Percentiles rank a stretch among this genome's conserved stretches.
Evolutionary conservation across 2,329 filamentous ascomycete species (phyloP).

Genomic region (Sporothrix inflata): DNA sequence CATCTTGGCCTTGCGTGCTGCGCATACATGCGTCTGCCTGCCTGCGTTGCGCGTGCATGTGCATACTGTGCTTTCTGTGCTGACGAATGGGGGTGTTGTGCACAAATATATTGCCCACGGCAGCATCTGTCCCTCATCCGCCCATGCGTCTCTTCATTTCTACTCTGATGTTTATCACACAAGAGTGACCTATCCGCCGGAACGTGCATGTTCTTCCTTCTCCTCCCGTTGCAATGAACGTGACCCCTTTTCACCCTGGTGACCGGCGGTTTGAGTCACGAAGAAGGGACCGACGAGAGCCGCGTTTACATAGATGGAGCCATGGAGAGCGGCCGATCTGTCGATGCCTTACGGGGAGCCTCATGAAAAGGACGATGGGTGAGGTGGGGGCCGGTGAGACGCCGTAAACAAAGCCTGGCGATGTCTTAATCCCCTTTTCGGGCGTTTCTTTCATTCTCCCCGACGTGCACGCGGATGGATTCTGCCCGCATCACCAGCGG

Average conservation of each 20-base stretch:
- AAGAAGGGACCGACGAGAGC: not conserved
- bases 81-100: not conserved
- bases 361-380: not conserved
- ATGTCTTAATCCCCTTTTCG: not conserved
- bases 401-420: not conserved
- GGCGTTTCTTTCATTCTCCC: not conserved
- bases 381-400: not conserved
- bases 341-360: constrained; percentile 9
- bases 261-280: not conserved
- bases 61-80: not conserved
- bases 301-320: not conserved
- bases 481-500: not conserved
- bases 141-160: not conserved
- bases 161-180: not conserved
- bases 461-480: not conserved
- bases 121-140: not conserved
- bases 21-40: constrained; percentile 10
- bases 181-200: not conserved
- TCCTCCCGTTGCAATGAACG: constrained; percentile 3
- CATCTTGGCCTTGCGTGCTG: not conserved
- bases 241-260: not conserved
- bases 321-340: not conserved
- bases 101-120: not conserved
- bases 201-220: not conserved
- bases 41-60: constrained; percentile 6